Evolutionary conservation across 2,329 filamentous ascomycete genomes (phyloP), one percentile per base, ranked within the genome.

Genomic region (Aspergillus eucalypticola): DNA sequence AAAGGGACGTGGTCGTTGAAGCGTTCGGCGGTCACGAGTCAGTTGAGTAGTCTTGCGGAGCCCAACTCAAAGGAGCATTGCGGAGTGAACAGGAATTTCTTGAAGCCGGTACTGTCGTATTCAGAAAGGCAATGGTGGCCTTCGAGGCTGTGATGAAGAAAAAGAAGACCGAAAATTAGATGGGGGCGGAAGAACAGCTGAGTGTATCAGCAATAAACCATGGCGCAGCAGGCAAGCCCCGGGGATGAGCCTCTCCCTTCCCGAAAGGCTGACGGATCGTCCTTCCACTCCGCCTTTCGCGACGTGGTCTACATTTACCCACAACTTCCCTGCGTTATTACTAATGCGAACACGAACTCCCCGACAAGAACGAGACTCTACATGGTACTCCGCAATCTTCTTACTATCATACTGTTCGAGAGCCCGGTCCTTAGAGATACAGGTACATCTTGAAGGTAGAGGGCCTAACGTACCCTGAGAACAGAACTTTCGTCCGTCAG

Each of bases 31-130:
- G 25, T 55, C 44, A 49, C 38, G 54, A 42, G 49, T 41, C 29
- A 44, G 39, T n/a, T 21, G 32, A 55, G 39, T 46, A 29, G 13
- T 23, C 53, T 55, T 32, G 27, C 25, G 6, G 8, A 29, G 39
- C 51, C 42, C 39, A 38, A 50, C 52, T 56, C 62, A 60, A 65
- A 56, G 32, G 54, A 62, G 39, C 62, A 67, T 65, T 63, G 62
- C 60, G 61, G 49, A 56, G 32, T 60, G 52, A 27, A 53, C 32
- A 55, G 23, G 23, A 56, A 59, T 48, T 19, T 44, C 21, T 29
- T 49, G 23, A 29, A 27, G 44, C 21, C 25, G 15, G 46, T 25
- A 29, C 25, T n/a, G 8, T 50, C 15, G 25, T 49, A 6, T 49
- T 7, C 44, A 29, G 23, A 49, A 49, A 44, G 41, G 41, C 41